These are phyloP conservation scores for Zygoascus flipseniorum DNA, from an alignment of 805 yeast species.

Conservation along the genomic window DNA sequence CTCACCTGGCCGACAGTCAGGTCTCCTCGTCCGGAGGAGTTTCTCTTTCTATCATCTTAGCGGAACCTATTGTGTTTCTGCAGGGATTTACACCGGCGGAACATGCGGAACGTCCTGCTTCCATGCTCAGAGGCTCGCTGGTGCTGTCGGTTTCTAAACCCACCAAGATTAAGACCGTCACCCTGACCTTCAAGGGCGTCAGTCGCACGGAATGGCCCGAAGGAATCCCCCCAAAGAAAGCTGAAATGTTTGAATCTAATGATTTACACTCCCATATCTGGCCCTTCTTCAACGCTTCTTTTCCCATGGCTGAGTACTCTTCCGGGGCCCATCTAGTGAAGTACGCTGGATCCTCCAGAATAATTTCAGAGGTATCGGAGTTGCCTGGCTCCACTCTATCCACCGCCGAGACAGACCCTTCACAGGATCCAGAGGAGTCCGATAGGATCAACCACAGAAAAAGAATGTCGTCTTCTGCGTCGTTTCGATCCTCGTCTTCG, in stretches of 20 bases:
- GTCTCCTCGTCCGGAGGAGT: conserved; percentile 53
- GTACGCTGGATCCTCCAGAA: background rate
- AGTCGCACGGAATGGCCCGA: conserved; percentile 92
- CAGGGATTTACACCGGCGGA: conserved; percentile 74
- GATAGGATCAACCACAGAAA: background rate
- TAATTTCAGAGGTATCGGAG: background rate
- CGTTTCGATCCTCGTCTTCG: background rate
- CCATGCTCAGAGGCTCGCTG: conserved; percentile 71
- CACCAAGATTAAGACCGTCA: conserved; percentile 56
- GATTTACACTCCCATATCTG: conserved; percentile 74
- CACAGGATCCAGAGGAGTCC: background rate
- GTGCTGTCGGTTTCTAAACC: conserved; percentile 63
- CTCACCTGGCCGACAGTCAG: conserved; percentile 34
- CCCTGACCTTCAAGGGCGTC: conserved; percentile 54
- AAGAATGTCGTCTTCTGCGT: background rate
- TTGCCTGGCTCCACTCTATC: background rate
- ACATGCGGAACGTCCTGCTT: conserved; percentile 22
- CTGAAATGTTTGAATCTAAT: conserved; percentile 53
- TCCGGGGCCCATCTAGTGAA: conserved; percentile 39
- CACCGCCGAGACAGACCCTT: background rate
- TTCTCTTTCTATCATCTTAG: conserved; percentile 63
- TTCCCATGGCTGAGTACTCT: conserved; percentile 30
- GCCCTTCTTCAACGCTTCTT: conserved; percentile 63
- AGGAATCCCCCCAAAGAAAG: conserved; percentile 87
- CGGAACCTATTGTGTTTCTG: conserved; percentile 71